These are phyloP conservation scores for Cyclotella cryptica DNA, from an alignment of 108 stramenopile species.

Conservation along the genomic window DNA sequence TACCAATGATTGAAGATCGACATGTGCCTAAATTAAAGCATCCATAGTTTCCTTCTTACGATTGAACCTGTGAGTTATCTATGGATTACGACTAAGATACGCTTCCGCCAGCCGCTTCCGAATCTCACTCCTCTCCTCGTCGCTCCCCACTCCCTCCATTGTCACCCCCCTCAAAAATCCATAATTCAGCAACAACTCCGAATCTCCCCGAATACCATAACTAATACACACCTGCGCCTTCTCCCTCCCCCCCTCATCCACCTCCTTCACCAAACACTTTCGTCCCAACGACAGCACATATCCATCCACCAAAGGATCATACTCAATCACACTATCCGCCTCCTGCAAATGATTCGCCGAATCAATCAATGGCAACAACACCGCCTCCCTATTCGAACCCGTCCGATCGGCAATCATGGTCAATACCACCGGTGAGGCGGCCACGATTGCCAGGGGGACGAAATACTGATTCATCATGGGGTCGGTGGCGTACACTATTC, in stretches of 20 bases:
- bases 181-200: constrained; percentile 78
- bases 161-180: constrained; percentile 71
- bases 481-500: constrained; percentile 41
- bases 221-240: constrained; percentile 74
- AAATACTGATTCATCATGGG: constrained; percentile 45
- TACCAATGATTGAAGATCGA: constrained; percentile 25
- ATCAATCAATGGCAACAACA: constrained; percentile 79
- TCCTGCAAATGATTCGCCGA: constrained; percentile 80
- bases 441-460: constrained; percentile 44
- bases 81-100: constrained; percentile 23
- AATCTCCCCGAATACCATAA: constrained; percentile 71
- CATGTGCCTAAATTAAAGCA: background rate
- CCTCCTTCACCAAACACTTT: constrained; percentile 66
- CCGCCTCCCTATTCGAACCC: constrained; percentile 62
- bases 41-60: background rate
- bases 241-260: constrained; percentile 40
- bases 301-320: constrained; percentile 60
- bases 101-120: constrained; percentile 40
- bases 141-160: constrained; percentile 20
- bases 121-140: constrained; percentile 29
- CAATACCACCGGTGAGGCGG: constrained; percentile 57
- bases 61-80: background rate
- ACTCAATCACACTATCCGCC: constrained; percentile 77
- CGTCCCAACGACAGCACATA: constrained; percentile 61
- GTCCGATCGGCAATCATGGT: constrained; percentile 50